These are phyloP conservation scores for Hymenoscyphus albidus DNA, from an alignment of 2,329 filamentous ascomycete genomes.

Conservation along the genomic window DNA sequence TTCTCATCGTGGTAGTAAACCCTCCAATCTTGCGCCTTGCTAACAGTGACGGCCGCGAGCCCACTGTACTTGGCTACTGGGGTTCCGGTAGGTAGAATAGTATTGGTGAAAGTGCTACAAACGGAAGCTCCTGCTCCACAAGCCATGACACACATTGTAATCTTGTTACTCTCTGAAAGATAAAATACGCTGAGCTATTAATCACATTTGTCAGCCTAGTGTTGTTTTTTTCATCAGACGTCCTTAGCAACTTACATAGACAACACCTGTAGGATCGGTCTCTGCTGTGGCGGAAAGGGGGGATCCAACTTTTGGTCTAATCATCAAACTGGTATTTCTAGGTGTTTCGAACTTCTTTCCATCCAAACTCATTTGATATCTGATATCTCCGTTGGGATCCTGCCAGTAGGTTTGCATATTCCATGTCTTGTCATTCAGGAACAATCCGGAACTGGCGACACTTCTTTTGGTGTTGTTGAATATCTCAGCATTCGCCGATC, in stretches of 20 bases:
- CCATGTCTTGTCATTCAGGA: slow-evolving; percentile 22
- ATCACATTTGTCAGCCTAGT: not conserved
- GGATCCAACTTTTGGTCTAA: slow-evolving; percentile 21
- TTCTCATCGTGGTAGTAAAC: slow-evolving; percentile 24
- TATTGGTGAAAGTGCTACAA: slow-evolving; percentile 22
- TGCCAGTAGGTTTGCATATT: slow-evolving; percentile 27
- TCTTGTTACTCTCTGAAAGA: slow-evolving; percentile 19
- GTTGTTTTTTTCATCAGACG: not conserved
- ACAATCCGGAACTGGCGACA: slow-evolving; percentile 24
- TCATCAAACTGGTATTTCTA: slow-evolving; percentile 17
- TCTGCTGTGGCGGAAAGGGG: slow-evolving; percentile 24
- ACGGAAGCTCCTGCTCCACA: slow-evolving; percentile 19
- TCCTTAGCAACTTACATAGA: slow-evolving; percentile 17
- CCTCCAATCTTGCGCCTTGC: slow-evolving; percentile 25
- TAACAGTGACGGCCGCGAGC: slow-evolving; percentile 25
- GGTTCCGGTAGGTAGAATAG: slow-evolving; percentile 15
- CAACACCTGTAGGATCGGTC: slow-evolving; percentile 21
- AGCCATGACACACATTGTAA: slow-evolving; percentile 24
- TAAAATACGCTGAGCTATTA: slow-evolving; percentile 26
- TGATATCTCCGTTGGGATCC: slow-evolving; percentile 19
- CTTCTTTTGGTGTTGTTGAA: slow-evolving; percentile 22
- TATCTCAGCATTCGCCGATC: not conserved
- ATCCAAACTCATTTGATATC: slow-evolving; percentile 22
- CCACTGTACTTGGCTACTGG: slow-evolving; percentile 20
- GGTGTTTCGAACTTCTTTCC: slow-evolving; percentile 18